Conservation (phyloP, 2,329 filamentous ascomycete species). For the Trichoderma sp. region DNA sequence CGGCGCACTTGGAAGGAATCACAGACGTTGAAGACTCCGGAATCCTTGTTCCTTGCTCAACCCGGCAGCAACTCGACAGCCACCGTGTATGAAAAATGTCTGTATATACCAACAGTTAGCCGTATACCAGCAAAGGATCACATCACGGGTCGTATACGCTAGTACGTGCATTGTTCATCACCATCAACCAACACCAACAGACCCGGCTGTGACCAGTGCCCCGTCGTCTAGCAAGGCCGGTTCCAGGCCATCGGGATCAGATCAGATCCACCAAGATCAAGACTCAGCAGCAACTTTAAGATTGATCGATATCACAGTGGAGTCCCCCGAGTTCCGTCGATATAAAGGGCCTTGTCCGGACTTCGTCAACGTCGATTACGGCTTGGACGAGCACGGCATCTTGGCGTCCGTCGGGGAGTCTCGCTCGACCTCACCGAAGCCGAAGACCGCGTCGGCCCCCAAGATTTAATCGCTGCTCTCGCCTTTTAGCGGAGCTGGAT, state of each 20-base stretch:
- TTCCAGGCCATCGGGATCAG: conserved; percentile 14
- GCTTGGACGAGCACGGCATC: neutral
- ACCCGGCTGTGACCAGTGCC: conserved; percentile 1
- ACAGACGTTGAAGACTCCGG: neutral
- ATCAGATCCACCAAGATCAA: conserved; percentile 23
- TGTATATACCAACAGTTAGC: neutral
- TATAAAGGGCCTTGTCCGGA: neutral
- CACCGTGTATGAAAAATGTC: neutral
- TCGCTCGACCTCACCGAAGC: conserved; percentile 21
- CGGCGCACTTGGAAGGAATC: neutral
- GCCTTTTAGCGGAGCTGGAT: neutral
- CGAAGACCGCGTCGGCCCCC: neutral
- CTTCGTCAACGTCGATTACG: conserved; percentile 5
- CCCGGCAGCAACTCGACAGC: neutral
- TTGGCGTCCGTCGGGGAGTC: conserved; percentile 9
- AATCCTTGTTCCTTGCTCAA: neutral
- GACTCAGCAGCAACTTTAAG: neutral
- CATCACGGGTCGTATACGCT: neutral
- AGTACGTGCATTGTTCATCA: neutral
- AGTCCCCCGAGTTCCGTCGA: conserved; percentile 20
- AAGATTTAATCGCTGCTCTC: neutral
- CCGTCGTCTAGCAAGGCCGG: neutral
- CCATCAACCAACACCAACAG: neutral
- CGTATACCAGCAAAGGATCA: neutral
- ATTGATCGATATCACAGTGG: neutral